These are phyloP conservation scores for Puccinia novopanici DNA, from an alignment of 1,284 basidiomycete genomes.

Conservation along the genomic window DNA sequence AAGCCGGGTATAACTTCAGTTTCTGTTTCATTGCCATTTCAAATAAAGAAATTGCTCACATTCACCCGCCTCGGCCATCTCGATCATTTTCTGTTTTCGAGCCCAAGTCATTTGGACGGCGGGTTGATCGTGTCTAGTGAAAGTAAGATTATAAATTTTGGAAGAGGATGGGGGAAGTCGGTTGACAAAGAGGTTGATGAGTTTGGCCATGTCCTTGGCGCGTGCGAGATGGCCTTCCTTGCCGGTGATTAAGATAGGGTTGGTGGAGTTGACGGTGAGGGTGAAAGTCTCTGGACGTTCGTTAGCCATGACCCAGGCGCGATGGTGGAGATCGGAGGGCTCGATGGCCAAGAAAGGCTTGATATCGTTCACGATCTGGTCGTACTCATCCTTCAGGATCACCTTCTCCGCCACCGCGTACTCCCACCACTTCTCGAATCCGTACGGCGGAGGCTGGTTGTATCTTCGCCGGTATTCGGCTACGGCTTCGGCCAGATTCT, in stretches of 20 bases:
- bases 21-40: background rate
- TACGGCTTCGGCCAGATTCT: constrained; percentile 23
- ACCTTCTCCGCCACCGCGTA: constrained; percentile 17
- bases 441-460: constrained; percentile 35
- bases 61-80: constrained; percentile 45
- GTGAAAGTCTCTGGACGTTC: constrained; percentile 50
- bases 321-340: constrained; percentile 24
- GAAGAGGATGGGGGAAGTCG: background rate
- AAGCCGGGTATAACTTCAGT: background rate
- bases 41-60: constrained; percentile 20
- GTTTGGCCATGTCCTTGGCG: constrained; percentile 44
- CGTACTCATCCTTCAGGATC: constrained; percentile 50
- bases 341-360: constrained; percentile 46
- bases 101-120: constrained; percentile 49
- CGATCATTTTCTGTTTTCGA: constrained; percentile 49
- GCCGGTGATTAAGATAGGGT: constrained; percentile 12
- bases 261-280: constrained; percentile 16
- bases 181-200: constrained; percentile 32
- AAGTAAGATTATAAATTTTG: constrained; percentile 38
- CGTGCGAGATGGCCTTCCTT: constrained; percentile 34
- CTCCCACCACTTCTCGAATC: constrained; percentile 50
- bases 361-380: constrained; percentile 42
- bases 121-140: constrained; percentile 50
- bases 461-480: constrained; percentile 41
- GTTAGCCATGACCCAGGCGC: constrained; percentile 47